A percentile compares a stretch with the other conserved stretches of the same genome.
phyloP scores from a whole-genome alignment of 495 filamentous ascomycete genomes.

The Neurospora sp. region DNA sequence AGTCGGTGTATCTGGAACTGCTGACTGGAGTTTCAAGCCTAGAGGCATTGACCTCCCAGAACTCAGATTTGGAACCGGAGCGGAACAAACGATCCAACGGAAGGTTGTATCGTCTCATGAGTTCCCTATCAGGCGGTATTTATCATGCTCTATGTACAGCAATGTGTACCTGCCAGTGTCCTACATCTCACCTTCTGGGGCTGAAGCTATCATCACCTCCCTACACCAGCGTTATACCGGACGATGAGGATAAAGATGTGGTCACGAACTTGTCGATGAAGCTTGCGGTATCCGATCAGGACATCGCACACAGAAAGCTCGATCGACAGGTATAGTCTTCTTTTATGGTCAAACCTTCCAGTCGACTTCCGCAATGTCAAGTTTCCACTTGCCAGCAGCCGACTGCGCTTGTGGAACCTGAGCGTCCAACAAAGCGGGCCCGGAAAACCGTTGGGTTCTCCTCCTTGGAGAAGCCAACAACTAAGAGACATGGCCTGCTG shows the following conservation, averaged over 20 bases:
- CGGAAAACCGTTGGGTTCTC: background rate
- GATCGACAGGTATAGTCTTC: background rate
- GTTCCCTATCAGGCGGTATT: slow-evolving; percentile 20
- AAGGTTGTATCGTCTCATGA: slow-evolving; percentile 17
- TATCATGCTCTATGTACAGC: slow-evolving; percentile 23
- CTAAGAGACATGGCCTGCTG: background rate
- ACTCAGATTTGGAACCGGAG: slow-evolving; percentile 20
- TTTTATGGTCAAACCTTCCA: background rate
- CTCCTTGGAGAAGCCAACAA: background rate
- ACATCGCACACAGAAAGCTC: background rate
- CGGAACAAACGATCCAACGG: slow-evolving; percentile 12
- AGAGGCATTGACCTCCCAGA: slow-evolving; percentile 21
- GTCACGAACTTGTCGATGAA: background rate
- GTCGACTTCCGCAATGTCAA: background rate
- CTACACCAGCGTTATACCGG: slow-evolving; percentile 12
- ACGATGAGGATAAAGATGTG: slow-evolving; percentile 1
- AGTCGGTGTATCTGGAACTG: slow-evolving; percentile 18
- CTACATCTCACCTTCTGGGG: slow-evolving; percentile 16
- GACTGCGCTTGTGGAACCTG: background rate
- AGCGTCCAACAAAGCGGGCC: background rate
- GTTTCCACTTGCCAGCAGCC: background rate
- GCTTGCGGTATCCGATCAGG: background rate
- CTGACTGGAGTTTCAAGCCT: slow-evolving; percentile 23
- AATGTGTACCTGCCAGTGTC: slow-evolving; percentile 15
- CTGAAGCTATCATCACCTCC: slow-evolving; percentile 4